phyloP scores from a whole-genome alignment of 768 basidiomycete genomes.

The Wakefieldia striispora region DNA sequence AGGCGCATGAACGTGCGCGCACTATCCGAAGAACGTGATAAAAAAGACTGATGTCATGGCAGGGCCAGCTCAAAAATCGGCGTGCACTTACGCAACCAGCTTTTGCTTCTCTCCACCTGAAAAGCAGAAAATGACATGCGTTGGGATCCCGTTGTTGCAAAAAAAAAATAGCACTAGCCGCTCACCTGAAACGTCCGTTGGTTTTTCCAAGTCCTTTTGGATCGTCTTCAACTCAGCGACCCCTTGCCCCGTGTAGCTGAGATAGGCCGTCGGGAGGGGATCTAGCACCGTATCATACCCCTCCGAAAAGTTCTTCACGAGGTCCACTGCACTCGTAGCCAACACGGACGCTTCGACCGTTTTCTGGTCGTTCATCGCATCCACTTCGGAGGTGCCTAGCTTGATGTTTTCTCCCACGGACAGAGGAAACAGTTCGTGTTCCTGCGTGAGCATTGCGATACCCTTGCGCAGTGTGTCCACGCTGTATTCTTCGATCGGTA shows the following conservation, averaged over 20 bases:
- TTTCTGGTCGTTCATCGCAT: conserved; percentile 10
- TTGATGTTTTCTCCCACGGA: conserved; percentile 41
- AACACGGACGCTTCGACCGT: conserved; percentile 22
- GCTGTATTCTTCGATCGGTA: conserved; percentile 32
- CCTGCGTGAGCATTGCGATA: conserved; percentile 43
- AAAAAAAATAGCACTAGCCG: too few species aligned
- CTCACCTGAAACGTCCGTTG: conserved; percentile 25
- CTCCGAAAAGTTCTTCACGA: conserved; percentile 37
- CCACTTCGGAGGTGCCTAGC: conserved; percentile 27
- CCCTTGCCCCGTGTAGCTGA: conserved; percentile 25
- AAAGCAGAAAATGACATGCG: too few species aligned
- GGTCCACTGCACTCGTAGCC: conserved; percentile 39
- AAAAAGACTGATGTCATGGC: neutral
- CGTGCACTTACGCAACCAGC: conserved; percentile 21
- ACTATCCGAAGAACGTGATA: conserved; percentile 6
- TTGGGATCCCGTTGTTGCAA: too few species aligned
- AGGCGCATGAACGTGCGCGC: conserved; percentile 43
- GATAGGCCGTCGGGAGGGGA: conserved; percentile 25
- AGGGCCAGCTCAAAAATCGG: too few species aligned
- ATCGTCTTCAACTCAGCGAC: conserved; percentile 12
- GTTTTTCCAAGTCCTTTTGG: conserved; percentile 21
- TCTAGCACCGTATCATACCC: conserved; percentile 42
- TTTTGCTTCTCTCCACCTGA: conserved; percentile 33
- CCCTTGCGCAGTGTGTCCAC: conserved; percentile 33
- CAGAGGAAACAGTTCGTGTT: conserved; percentile 37